These are phyloP conservation scores for Xylaria flabelliformis DNA, from an alignment of 495 filamentous ascomycete species.

Conservation along the genomic window DNA sequence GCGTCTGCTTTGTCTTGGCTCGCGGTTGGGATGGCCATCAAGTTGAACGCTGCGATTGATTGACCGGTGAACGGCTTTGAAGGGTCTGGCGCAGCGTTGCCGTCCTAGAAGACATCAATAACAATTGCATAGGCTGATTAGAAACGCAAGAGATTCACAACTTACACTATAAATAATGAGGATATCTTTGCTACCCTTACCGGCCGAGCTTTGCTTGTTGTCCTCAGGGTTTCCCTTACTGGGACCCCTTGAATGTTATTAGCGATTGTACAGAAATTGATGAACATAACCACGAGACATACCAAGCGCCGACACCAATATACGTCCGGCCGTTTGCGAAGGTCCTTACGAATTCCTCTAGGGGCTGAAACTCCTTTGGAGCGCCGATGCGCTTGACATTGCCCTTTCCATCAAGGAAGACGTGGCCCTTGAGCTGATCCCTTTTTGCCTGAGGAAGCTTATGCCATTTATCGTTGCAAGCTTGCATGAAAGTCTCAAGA, in stretches of 20 bases:
- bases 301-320: constrained; percentile 53
- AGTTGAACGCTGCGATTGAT: constrained; percentile 18
- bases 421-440: constrained; percentile 39
- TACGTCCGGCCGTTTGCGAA: constrained; percentile 52
- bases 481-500: constrained; percentile 50
- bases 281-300: constrained; percentile 17
- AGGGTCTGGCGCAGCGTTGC: constrained; percentile 44
- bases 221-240: constrained; percentile 37
- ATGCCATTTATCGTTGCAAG: constrained; percentile 43
- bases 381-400: constrained; percentile 46
- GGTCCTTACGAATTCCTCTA: constrained; percentile 47
- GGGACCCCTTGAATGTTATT: constrained; percentile 29
- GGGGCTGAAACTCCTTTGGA: constrained; percentile 44
- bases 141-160: neutral
- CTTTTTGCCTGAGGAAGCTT: constrained; percentile 39
- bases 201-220: constrained; percentile 42
- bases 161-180: constrained; percentile 45
- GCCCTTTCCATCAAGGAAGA: constrained; percentile 43
- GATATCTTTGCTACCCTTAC: constrained; percentile 48
- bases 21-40: neutral
- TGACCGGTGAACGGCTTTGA: constrained; percentile 29
- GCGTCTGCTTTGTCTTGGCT: neutral
- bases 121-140: neutral
- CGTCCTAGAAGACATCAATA: constrained; percentile 36
- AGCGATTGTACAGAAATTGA: constrained; percentile 27